Conservation (phyloP, 179 eudicot genomes). For the Gypsophila paniculata region DNA sequence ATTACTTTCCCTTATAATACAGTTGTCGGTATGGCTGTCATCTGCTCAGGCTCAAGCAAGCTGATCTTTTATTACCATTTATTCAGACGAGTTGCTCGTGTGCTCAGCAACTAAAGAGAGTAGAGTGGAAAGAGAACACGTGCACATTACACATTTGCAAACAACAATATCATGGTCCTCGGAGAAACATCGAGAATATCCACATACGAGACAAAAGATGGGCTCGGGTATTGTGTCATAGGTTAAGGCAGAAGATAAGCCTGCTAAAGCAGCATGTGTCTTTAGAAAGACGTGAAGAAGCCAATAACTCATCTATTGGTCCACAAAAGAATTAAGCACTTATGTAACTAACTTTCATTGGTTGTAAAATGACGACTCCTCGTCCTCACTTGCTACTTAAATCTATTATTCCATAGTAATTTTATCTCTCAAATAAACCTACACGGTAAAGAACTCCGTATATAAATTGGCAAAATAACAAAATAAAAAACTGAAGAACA, state of each 20-base stretch:
- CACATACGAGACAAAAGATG: too few relatives aligned
- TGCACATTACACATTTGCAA: too few relatives aligned
- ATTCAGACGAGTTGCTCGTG: background rate
- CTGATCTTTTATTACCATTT: background rate
- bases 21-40: background rate
- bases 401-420: background rate
- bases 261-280: conserved; percentile 5
- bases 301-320: background rate
- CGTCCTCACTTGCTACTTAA: background rate
- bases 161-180: too few relatives aligned
- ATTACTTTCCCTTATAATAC: background rate
- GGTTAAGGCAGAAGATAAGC: background rate
- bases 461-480: background rate
- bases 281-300: background rate
- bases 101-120: background rate
- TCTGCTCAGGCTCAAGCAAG: background rate
- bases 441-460: background rate
- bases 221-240: background rate
- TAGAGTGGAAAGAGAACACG: too few relatives aligned
- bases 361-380: background rate
- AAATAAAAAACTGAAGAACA: background rate
- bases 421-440: background rate
- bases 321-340: background rate
- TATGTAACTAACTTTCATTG: background rate
- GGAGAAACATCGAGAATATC: too few relatives aligned